phyloP scores from a whole-genome alignment of 192 early-diverging fungal species.

The Coemansia sp. region DNA sequence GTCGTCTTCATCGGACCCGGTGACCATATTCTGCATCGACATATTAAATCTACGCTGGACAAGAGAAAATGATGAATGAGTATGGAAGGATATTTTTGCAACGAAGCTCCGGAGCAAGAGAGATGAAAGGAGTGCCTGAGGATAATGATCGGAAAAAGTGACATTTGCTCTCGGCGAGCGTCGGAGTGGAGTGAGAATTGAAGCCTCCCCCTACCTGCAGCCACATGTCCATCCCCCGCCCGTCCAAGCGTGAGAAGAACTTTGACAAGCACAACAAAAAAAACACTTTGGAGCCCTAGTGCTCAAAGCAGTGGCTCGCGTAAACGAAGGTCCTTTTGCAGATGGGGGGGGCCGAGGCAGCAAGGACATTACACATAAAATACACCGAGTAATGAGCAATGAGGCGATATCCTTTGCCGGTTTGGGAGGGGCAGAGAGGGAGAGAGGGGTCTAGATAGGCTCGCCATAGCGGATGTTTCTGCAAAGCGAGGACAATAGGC shows the following conservation, averaged over 20 bases:
- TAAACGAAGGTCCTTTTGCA: not conserved
- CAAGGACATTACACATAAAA: not conserved
- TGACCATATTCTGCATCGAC: constrained; percentile 23
- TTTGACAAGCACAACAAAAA: not conserved
- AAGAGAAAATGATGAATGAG: not conserved
- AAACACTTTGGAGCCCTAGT: not conserved
- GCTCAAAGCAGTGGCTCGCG: not conserved
- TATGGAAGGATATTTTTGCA: constrained; percentile 1
- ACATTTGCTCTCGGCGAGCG: not conserved
- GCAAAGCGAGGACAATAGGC: not conserved
- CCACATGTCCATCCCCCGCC: not conserved
- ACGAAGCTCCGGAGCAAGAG: not conserved
- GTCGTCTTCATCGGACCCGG: constrained; percentile 48
- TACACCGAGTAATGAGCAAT: not conserved
- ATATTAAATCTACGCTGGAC: constrained; percentile 7
- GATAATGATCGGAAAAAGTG: not conserved
- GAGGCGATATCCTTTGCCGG: not conserved
- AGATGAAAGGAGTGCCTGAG: not conserved
- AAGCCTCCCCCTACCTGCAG: not conserved
- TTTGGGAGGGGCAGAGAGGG: not conserved
- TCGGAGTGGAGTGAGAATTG: not conserved
- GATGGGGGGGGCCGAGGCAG: not conserved
- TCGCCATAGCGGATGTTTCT: not conserved
- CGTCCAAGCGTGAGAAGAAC: constrained; percentile 9
- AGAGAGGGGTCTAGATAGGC: not conserved